Evolutionary conservation across 2,329 filamentous ascomycete species (phyloP), one percentile per base, ranked within the genome.

Genomic region (Endocalyx cinctus): DNA sequence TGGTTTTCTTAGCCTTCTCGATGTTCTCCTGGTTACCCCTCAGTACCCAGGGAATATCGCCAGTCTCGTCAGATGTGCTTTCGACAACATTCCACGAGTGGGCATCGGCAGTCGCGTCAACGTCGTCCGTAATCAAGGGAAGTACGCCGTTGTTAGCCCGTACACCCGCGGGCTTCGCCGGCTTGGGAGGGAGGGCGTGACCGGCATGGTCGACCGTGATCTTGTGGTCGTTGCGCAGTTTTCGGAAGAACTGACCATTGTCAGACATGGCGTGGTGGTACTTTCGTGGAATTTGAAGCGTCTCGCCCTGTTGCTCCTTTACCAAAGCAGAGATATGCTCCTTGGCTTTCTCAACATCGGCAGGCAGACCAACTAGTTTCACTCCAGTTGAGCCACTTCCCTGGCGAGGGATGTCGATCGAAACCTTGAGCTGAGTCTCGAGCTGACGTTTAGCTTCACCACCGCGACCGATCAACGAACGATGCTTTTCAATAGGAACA

Each of bases 191-290:
- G 4, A 84, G 68, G 36, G 82, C 67, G 39, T 92, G 79, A 27
- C 89, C 88, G 35, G 79, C 85, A 57, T 97, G 92, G 59, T 97
- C 89, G 33, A 98, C 84, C 1, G 84, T 92, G 46, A 98, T 87
- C 47, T 86, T 82, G 62, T 86, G 75, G 54, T 96, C 85, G 60
- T 80, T 89, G 45, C 84, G 81, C 26, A 98, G 79, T 51, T 80
- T 84, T 46, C 90, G 86, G 84, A 97, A 96, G 67, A 97, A 85
- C 49, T 88, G 82, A 2, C 90, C 92, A 45, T 90, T 89, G 58
- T 95, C 90, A 33, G 86, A 77, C 47, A 98, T 74, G 39, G 73
- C 66, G 58, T 97, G 87, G 67, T 98, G 92, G 39, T 92, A 69
- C 48, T 81, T 78, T 39, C 81, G 77, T 10, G 92, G 90, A 7